These are phyloP conservation scores for Citrus mangshanensis DNA, from an alignment of 345 rosid genomes.

Conservation along the genomic window DNA sequence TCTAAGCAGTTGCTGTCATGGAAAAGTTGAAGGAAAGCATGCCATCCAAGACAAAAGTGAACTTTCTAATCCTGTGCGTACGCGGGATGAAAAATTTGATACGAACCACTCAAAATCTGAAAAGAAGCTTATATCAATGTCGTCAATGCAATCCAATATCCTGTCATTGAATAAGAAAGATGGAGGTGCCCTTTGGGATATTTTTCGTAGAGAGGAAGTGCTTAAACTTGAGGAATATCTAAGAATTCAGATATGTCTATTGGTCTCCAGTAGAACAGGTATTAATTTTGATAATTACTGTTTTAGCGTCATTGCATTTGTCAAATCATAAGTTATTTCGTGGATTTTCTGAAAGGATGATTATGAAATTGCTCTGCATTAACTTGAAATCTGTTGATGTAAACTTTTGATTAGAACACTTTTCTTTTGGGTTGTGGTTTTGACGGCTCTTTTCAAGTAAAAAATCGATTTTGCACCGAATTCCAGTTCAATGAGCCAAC, in stretches of 20 bases:
- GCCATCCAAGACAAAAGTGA: too few species aligned
- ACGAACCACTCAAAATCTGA: too few species aligned
- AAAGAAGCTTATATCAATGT: too few species aligned
- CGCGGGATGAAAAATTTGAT: too few species aligned
- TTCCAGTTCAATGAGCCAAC: not conserved
- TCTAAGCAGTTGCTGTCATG: too few species aligned
- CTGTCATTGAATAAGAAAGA: constrained; percentile 2
- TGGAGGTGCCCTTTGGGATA: constrained; percentile 53
- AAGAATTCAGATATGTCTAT: constrained; percentile 27
- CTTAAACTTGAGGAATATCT: constrained; percentile 13
- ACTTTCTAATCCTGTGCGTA: too few species aligned
- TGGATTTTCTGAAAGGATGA: not conserved
- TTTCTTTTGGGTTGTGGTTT: not conserved
- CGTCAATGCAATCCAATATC: too few species aligned
- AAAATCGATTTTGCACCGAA: not conserved
- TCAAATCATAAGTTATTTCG: not conserved
- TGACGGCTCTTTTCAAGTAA: not conserved
- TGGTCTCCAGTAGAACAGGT: constrained; percentile 36
- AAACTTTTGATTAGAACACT: not conserved
- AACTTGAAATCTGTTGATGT: not conserved
- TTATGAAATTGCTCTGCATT: not conserved
- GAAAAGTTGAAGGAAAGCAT: too few species aligned
- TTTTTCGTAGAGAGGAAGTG: constrained; percentile 46
- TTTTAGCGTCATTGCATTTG: not conserved
- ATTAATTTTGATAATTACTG: not conserved